Evolutionary conservation across 306 rosid genomes (phyloP).

Genomic region (Dalbergia cochinchinensis): DNA sequence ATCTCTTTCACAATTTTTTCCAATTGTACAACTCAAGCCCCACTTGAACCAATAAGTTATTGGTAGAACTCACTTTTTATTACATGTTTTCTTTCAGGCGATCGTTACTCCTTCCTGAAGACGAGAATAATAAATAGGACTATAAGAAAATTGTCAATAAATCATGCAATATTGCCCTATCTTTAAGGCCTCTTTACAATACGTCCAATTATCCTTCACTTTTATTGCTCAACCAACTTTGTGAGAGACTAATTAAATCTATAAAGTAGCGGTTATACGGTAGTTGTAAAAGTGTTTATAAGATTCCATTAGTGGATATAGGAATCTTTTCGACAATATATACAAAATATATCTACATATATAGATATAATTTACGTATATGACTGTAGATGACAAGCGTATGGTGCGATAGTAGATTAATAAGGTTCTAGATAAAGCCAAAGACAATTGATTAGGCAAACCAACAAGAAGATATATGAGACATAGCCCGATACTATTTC

Average conservation of each 20-base stretch:
- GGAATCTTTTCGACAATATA: too few relatives aligned
- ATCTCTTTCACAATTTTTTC: too few relatives aligned
- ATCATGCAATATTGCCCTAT: conserved; percentile 2
- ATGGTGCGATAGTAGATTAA: background rate
- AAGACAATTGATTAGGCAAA: background rate
- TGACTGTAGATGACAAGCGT: conserved; percentile 9
- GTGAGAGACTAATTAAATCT: background rate
- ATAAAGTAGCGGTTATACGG: conserved; percentile 5
- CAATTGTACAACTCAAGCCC: too few relatives aligned
- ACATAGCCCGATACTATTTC: too few relatives aligned
- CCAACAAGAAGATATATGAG: conserved; percentile 6
- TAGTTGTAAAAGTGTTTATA: conserved; percentile 27
- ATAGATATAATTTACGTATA: background rate
- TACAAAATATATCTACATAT: too few relatives aligned
- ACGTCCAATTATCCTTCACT: conserved; percentile 4
- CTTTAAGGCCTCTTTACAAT: conserved; percentile 2
- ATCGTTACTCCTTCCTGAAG: conserved; percentile 29
- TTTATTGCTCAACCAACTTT: background rate
- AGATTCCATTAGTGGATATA: conserved; percentile 2
- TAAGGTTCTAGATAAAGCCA: background rate
- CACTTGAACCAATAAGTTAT: too few relatives aligned
- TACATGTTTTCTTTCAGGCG: background rate
- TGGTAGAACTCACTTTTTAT: too few relatives aligned
- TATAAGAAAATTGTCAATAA: background rate
- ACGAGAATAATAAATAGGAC: background rate